These are phyloP conservation scores for Diaporthe sp. DNA, from an alignment of 2,329 filamentous ascomycete species.

Conservation along the genomic window DNA sequence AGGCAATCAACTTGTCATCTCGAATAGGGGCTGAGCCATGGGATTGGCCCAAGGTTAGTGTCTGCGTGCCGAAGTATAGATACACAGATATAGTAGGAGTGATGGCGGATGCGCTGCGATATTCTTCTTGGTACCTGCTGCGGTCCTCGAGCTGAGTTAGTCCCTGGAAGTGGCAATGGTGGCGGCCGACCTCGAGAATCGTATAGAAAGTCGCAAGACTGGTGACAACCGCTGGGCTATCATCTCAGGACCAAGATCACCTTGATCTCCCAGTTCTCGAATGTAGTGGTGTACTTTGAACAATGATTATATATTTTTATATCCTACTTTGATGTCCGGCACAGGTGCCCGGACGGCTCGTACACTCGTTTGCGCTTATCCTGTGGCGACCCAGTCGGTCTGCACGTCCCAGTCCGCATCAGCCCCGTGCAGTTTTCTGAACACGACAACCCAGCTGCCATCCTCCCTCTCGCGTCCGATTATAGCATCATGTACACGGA, in stretches of 20 bases:
- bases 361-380: not conserved
- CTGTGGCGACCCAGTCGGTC: constrained; percentile 46
- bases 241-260: not conserved
- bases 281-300: not conserved
- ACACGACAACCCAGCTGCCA: constrained; percentile 51
- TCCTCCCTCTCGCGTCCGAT: constrained; percentile 50
- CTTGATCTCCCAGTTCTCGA: not conserved
- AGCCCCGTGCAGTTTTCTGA: constrained; percentile 49
- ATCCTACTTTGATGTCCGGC: not conserved
- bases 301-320: not conserved
- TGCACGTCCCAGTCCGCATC: constrained; percentile 50
- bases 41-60: too few species aligned
- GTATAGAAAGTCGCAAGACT: not conserved
- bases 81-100: too few species aligned
- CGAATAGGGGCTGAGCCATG: not conserved
- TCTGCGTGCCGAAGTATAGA: not conserved
- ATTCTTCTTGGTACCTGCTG: not conserved
- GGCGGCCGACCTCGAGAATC: not conserved
- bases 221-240: not conserved
- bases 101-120: not conserved
- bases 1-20: not conserved
- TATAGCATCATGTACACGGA: constrained; percentile 50
- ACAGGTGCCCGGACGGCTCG: not conserved
- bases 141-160: not conserved
- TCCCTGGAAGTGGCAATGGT: too few species aligned